phyloP scores from a whole-genome alignment of 2,329 filamentous ascomycete species.

The Capronia americana region DNA sequence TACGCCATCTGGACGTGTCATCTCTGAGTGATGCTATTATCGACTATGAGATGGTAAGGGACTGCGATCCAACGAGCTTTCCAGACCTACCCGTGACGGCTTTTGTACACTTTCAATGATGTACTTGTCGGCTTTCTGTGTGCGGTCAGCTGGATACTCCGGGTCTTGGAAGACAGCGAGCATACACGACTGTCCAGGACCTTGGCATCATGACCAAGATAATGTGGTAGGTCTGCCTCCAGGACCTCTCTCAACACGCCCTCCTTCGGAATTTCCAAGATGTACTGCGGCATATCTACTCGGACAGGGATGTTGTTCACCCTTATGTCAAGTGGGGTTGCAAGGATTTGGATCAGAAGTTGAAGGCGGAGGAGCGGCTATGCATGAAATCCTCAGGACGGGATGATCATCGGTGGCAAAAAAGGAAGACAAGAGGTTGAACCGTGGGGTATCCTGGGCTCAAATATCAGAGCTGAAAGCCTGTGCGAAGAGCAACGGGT shows the following conservation, averaged over 20 bases:
- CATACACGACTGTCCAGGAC: conserved; percentile 26
- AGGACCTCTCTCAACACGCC: conserved; percentile 29
- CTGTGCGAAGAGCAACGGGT: not conserved
- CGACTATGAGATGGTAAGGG: conserved; percentile 9
- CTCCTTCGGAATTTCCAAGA: conserved; percentile 19
- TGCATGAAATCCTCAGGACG: conserved; percentile 13
- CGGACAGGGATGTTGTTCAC: not conserved
- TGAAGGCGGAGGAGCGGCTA: conserved; percentile 15
- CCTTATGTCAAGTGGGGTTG: conserved; percentile 1
- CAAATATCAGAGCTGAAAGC: conserved; percentile 21
- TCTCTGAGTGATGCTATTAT: conserved; percentile 25
- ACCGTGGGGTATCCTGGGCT: conserved; percentile 9
- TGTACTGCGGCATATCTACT: conserved; percentile 23
- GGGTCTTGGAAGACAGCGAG: not conserved
- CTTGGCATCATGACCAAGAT: conserved; percentile 27
- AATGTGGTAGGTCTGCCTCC: conserved; percentile 26
- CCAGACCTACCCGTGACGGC: conserved; percentile 18
- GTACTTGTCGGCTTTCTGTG: conserved; percentile 23
- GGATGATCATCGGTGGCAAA: conserved; percentile 25
- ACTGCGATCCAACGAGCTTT: not conserved
- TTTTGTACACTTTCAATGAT: conserved; percentile 20
- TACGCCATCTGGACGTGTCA: conserved; percentile 27
- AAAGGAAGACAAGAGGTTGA: conserved; percentile 19
- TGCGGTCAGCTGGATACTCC: conserved; percentile 7
- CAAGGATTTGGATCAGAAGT: not conserved